Evolutionary conservation across 1,139 yeast genomes (phyloP), one percentile per base, ranked within the genome.

Genomic region (Taphrina deformans): DNA sequence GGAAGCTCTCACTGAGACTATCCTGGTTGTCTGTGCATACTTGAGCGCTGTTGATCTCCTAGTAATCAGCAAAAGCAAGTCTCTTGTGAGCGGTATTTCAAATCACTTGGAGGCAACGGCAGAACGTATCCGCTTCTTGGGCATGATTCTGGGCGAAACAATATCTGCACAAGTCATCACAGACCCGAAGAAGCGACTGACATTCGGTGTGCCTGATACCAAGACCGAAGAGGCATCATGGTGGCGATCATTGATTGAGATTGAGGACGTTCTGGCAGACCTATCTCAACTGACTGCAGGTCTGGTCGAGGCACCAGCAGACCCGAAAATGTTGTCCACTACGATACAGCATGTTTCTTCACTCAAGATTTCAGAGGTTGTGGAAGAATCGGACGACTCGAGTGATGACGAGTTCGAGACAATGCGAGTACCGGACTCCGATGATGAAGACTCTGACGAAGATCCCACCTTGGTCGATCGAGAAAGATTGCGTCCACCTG

Each of bases 401-500:
- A 29, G 41, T 21, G 59, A 52, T 31, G 65, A 61, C 23, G 65
- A 52, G 10, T 38, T 51, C n/a, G 41, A n/a, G 16, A 14, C 59
- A 3, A 29, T 41, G 41, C 44, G 59, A 12, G 59, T 61, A n/a
- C 65, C 65, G 7, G 65, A 61, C 38, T 61, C 65, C 7, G 65
- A 61, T n/a, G 65, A 61, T 33, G 59, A 52, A 23, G 65, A 61
- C 21, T 61, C 65, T 10, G 65, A 61, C 24, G 65, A 61, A 21
- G 65, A 61, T 33, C 65, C 65, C 12, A 31, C 65, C 1, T 26
- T 61, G 46, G 35, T 61, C 7, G 59, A 61, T 33, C 41, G 65
- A 21, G 65, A 61, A 12, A 51, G 27, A n/a, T 12, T 61, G 6
- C 59, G 51, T 9, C 59, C 59, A 5, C 65, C 65, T 1, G 52